phyloP scores from a whole-genome alignment of 2,329 filamentous ascomycete species.

The Botrytis byssoidea region DNA sequence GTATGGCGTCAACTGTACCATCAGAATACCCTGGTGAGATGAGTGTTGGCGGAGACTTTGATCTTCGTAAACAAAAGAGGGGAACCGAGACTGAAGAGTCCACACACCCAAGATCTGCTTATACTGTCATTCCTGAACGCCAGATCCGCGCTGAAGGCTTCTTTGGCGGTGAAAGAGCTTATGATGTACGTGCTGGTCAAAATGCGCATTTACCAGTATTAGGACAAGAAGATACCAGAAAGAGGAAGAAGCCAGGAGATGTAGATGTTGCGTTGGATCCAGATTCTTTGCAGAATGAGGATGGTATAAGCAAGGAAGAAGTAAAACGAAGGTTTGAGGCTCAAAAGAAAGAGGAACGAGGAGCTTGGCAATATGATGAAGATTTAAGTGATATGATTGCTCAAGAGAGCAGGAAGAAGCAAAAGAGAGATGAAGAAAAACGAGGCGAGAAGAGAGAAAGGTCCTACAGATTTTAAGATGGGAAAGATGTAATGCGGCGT shows the following conservation, averaged over 20 bases:
- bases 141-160: constrained; percentile 85
- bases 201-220: constrained; percentile 66
- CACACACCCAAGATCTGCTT: constrained; percentile 71
- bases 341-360: constrained; percentile 60
- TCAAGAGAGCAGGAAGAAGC: constrained; percentile 83
- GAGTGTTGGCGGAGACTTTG: constrained; percentile 81
- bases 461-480: constrained; percentile 35
- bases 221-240: constrained; percentile 72
- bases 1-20: constrained; percentile 75
- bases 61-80: constrained; percentile 80
- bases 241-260: constrained; percentile 95
- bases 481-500: constrained; percentile 11
- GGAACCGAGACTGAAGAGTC: constrained; percentile 88
- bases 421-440: constrained; percentile 83
- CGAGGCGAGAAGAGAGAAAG: constrained; percentile 55
- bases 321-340: constrained; percentile 77
- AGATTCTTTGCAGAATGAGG: constrained; percentile 71
- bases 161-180: constrained; percentile 92
- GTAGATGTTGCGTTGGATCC: constrained; percentile 90
- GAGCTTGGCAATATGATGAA: constrained; percentile 70
- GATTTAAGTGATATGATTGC: constrained; percentile 96
- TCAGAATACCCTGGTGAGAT: constrained; percentile 76
- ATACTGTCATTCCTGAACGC: constrained; percentile 86
- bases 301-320: constrained; percentile 82
- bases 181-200: constrained; percentile 70